These are phyloP conservation scores for Nemania sp. DNA, from an alignment of 2,329 filamentous ascomycete species.

Conservation along the genomic window DNA sequence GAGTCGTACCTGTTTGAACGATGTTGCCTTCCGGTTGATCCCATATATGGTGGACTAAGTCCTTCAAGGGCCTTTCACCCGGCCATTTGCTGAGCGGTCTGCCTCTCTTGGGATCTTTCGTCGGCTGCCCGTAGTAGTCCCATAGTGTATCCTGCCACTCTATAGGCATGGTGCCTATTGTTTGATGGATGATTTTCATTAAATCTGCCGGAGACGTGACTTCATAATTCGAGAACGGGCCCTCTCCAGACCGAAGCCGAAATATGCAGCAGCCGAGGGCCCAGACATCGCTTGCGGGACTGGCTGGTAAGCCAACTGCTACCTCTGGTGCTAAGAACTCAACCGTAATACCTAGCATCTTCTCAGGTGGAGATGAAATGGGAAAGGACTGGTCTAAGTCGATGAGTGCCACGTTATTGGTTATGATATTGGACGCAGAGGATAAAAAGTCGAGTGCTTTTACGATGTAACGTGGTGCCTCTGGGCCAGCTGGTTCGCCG, in stretches of 20 bases:
- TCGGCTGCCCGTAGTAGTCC: neutral
- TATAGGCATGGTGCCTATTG: neutral
- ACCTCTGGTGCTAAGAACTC: conserved; percentile 45
- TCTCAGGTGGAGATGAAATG: conserved; percentile 36
- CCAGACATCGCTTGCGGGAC: conserved; percentile 41
- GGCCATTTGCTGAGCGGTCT: neutral
- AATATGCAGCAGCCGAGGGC: conserved; percentile 19
- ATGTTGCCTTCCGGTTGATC: neutral
- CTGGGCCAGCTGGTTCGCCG: conserved; percentile 35
- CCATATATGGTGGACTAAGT: neutral
- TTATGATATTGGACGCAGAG: conserved; percentile 33
- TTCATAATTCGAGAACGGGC: neutral
- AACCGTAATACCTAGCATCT: conserved; percentile 40
- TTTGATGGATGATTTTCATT: neutral
- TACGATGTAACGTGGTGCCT: conserved; percentile 45
- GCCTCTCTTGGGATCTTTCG: neutral
- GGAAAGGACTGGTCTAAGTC: conserved; percentile 38
- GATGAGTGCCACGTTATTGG: conserved; percentile 28
- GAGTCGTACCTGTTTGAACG: neutral
- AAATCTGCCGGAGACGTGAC: neutral
- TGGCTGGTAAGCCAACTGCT: conserved; percentile 34
- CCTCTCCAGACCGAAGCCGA: neutral
- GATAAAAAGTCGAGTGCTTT: conserved; percentile 41
- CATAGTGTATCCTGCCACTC: neutral
- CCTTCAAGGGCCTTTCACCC: neutral